Base-by-base conservation (phyloP, 805 yeast species). In the Metschnikowia borealis region DNA sequence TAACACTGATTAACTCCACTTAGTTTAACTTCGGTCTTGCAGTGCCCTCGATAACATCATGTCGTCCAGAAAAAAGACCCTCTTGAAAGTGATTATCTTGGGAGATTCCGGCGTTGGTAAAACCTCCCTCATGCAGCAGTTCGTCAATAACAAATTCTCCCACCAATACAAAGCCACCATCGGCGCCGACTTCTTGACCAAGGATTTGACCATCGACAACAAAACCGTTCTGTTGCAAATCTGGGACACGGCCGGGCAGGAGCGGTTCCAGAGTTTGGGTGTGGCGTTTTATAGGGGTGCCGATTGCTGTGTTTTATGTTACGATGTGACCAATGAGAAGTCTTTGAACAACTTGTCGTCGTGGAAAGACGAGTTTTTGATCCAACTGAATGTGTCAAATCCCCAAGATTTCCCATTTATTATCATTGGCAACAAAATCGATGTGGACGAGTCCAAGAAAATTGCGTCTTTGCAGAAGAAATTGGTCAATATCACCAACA, bases 61-160 rank as follows among this genome's bases (percentile, higher is more conserved):
- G 83, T 82, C 80, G 58, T 75, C 76, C 49, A 80, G 88, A 71
- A 85, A 85, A 76, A 87, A 87, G 66, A 85, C 89, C 32, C 75
- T 87, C 55, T 73, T 87, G 54, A 87, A 88, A 66, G 96, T 92
- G 54, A 92, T 92, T 67, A 90, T 92, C 49, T 77, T 92, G 48
- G 99, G 99, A 38, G 98, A 94, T 68, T 87, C 96, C 1, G 98
- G 98, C 48, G 98, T 94, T 43, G 99, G 99, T 26, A 92, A 92
- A 74, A 92, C 98, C 29, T 89, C 97, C 3, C 74, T 92, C 58
- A 91, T 92, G 96, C 98, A 92, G 69, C 96, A 92, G 68, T 92
- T 89, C 70, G 97, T 94, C 57, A 90, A 89, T 70, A 90, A 88
- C 63, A 91, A 90, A 77, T 92, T 92, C 71, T 83, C 90, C 38